These are phyloP conservation scores for Colletotrichum sp. DNA, from an alignment of 2,329 filamentous ascomycete genomes.

Conservation along the genomic window DNA sequence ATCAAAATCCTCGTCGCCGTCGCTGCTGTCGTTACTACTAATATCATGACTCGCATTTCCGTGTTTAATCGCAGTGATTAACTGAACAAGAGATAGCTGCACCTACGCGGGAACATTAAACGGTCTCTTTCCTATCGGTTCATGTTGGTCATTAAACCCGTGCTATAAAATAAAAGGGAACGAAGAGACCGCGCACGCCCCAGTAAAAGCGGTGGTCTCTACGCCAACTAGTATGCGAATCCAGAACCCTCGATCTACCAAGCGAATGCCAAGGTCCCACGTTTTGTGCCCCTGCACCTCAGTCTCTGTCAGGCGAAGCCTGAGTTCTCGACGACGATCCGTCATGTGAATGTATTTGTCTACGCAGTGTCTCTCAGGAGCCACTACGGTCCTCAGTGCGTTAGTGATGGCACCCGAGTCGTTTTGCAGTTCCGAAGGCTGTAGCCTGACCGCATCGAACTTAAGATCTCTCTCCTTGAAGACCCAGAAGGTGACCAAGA, in stretches of 20 bases:
- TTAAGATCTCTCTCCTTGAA: not conserved
- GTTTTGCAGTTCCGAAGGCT: not conserved
- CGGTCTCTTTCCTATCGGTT: too few relatives aligned
- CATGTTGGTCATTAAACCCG: fast-evolving
- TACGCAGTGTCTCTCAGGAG: not conserved
- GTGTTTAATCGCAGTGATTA: too few relatives aligned
- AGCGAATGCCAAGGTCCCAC: not conserved
- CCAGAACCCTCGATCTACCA: not conserved
- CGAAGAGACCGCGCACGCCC: not conserved
- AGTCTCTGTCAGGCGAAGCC: not conserved
- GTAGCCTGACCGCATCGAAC: not conserved
- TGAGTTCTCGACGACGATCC: not conserved
- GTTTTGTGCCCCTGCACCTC: not conserved
- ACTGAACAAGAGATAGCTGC: fast-evolving
- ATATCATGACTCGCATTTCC: too few relatives aligned
- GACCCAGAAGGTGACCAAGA: not conserved
- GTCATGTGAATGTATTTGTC: not conserved
- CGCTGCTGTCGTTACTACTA: too few relatives aligned
- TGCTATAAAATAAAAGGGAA: not conserved
- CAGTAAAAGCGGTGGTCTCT: not conserved
- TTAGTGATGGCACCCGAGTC: not conserved
- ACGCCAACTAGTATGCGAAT: not conserved
- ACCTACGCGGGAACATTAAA: fast-evolving
- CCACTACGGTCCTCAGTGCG: not conserved
- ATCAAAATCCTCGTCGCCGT: too few relatives aligned